A percentile compares a stretch with the other conserved stretches of the same genome.
phyloP scores from a whole-genome alignment of 805 yeast genomes.

The Teunomyces cretensis region DNA sequence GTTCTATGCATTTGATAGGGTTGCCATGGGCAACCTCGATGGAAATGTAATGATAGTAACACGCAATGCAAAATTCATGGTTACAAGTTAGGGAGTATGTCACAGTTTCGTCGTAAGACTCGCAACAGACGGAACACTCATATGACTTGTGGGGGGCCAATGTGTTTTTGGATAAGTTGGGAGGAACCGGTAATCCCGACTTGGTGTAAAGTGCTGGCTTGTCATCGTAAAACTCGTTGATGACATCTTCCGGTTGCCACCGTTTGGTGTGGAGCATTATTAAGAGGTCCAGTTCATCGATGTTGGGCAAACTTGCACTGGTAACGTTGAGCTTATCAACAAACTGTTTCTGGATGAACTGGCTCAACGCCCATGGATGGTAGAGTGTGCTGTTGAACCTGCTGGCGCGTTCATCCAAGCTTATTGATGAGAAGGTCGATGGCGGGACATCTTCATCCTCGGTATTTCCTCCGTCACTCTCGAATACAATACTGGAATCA shows the following conservation, averaged over 20 bases:
- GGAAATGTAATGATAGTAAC: slow-evolving; percentile 63
- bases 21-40: slow-evolving; percentile 43
- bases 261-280: slow-evolving; percentile 35
- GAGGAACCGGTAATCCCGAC: slow-evolving; percentile 24
- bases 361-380: slow-evolving; percentile 26
- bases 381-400: slow-evolving; percentile 10
- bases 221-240: slow-evolving; percentile 36
- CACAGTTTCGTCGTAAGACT: slow-evolving; percentile 35
- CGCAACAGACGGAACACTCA: slow-evolving; percentile 62
- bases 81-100: slow-evolving; percentile 61
- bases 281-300: slow-evolving; percentile 30
- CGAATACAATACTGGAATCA: slow-evolving; percentile 6
- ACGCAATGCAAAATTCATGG: slow-evolving; percentile 67
- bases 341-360: slow-evolving; percentile 24
- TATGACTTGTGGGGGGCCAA: background rate
- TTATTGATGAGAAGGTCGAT: background rate
- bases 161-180: slow-evolving; percentile 3
- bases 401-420: background rate
- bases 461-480: slow-evolving; percentile 11
- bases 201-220: slow-evolving; percentile 20
- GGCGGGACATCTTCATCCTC: background rate
- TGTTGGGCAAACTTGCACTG: slow-evolving; percentile 24
- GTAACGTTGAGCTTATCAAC: slow-evolving; percentile 23
- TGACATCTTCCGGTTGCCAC: slow-evolving; percentile 42
- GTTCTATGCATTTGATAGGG: slow-evolving; percentile 66